Evolutionary conservation across 1,284 basidiomycete genomes (phyloP), one percentile per base, ranked within the genome.

Genomic region (Apiotrichum siamense): DNA sequence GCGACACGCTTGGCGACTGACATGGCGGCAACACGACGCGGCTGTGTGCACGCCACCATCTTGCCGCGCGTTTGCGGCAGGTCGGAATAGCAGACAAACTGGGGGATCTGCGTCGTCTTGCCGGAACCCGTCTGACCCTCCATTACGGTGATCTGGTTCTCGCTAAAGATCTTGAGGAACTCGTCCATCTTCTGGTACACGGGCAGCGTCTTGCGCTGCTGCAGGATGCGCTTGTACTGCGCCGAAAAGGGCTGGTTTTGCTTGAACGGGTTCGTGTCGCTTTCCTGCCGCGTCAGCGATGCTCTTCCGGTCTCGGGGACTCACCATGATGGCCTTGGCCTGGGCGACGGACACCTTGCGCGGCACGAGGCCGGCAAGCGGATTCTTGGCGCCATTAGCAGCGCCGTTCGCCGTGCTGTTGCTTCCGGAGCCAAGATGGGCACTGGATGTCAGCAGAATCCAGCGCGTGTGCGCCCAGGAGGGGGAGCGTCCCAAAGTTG

Each of bases 81-180:
- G 74, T 98, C 96, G 10, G 89, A 87, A 68, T 86, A 96, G 46
- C 87, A 86, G 38, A 96, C 89, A 62, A 97, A 97, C 74, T 98
- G 94, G 1, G 94, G 94, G 67, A 98, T 96, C 69, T 97, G 94
- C 35, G 94, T 97, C 2, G 96, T 97, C 78, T 98, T 98, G 50
- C 94, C 96, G 24, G 90, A 92, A 12, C 96, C 94, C 2, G 96
- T 97, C 78, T 98, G 94, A 64, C 94, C 94, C 60, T 97, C 90
- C 83, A 98, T 88, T 52, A 98, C 84, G 43, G 91, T 87, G 61
- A 94, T 85, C 76, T 96, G 92, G 75, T 91, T 83, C 61, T 83
- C 77, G 55, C 77, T 84, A 76, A 92, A 96, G 73, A 89, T 84
- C 60, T 85, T 80, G 64, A 85, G 83, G 73, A 97, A 96, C 55